Evolutionary conservation across 2,329 filamentous ascomycete species (phyloP).

Genomic region (Alternaria viburni): DNA sequence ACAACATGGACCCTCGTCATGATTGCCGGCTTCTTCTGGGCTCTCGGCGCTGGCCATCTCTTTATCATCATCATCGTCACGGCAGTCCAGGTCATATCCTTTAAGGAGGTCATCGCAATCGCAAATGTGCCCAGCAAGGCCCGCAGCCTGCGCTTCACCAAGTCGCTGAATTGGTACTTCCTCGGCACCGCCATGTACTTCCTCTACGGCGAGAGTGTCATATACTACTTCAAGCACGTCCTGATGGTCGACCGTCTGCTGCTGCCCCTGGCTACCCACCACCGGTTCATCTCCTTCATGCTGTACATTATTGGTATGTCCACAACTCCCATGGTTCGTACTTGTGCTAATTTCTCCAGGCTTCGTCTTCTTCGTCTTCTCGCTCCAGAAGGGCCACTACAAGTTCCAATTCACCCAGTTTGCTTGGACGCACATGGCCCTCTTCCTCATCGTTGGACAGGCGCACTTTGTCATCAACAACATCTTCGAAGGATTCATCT

Average conservation of each 20-base stretch:
- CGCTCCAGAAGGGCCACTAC: constrained; percentile 93
- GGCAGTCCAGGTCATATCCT: constrained; percentile 92
- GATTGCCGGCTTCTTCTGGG: constrained; percentile 89
- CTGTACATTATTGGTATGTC: constrained; percentile 91
- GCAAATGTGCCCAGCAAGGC: constrained; percentile 92
- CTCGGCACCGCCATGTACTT: constrained; percentile 99
- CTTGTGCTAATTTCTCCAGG: constrained; percentile 60
- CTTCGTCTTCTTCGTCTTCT: constrained; percentile 97
- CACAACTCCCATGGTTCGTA: background rate
- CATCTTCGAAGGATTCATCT: constrained; percentile 98
- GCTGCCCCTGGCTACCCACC: constrained; percentile 91
- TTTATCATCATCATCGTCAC: constrained; percentile 96
- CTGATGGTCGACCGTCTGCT: constrained; percentile 92
- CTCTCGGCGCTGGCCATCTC: constrained; percentile 95
- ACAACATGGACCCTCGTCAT: constrained; percentile 98
- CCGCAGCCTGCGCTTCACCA: constrained; percentile 89
- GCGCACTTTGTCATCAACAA: constrained; percentile 99
- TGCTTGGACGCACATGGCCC: constrained; percentile 98
- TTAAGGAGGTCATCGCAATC: constrained; percentile 99
- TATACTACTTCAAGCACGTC: constrained; percentile 99
- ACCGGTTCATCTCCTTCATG: constrained; percentile 98
- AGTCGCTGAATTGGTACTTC: constrained; percentile 99
- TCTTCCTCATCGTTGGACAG: constrained; percentile 96
- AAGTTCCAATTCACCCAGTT: constrained; percentile 99
- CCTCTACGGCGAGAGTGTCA: constrained; percentile 96